Evolutionary conservation across 352 stramenopile species (phyloP), one percentile per base, ranked within the genome.

Genomic region (Nothophytophthora sp.): DNA sequence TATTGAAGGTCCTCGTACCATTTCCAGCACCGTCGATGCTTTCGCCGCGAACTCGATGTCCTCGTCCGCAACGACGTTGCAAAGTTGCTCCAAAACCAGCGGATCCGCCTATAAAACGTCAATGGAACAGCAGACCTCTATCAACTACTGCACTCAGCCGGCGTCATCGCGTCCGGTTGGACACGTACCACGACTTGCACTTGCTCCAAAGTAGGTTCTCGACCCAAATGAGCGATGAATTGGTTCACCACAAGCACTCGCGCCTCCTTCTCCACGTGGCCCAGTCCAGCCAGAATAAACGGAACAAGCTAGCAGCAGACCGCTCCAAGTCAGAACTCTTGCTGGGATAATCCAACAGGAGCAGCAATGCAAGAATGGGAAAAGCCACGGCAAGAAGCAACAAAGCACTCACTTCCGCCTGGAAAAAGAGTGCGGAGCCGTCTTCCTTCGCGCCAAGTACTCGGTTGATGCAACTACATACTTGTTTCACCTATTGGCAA

Each of bases 381-480:
- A 30, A 47, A 49, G 45, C 22, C 40, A 63, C 1, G 20, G 15
- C 18, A 51, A 28, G 6, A 8, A 5, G 23, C 42, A 35, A 12
- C 24, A 4, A 33, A 38, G 23, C 19, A 47, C 45, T 53, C 50
- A 88, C 76, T 37, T 95, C 78, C 58, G 68, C 56, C 25, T 85
- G 64, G 63, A 90, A 95, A 60, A 95, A 92, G 49, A 88, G 67
- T 36, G 56, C 56, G 11, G 52, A 57, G 38, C 70, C 75, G 24
- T 76, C 75, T 34, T 60, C 69, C 43, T 81, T 67, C 4, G 76
- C 70, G 20, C 67, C 51, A 23, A 95, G 47, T 38, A 95, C 76
- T 20, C 81, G 82, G n/a, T 90, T 79, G 22, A 95, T 88, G 36
- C 80, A 92, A 43, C 66, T 59, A 40, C 85, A 95, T 27, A 62